Evolutionary conservation across 2,329 filamentous ascomycete genomes (phyloP), one percentile per base, ranked within the genome.

Genomic region (Cercospora nicotianae): DNA sequence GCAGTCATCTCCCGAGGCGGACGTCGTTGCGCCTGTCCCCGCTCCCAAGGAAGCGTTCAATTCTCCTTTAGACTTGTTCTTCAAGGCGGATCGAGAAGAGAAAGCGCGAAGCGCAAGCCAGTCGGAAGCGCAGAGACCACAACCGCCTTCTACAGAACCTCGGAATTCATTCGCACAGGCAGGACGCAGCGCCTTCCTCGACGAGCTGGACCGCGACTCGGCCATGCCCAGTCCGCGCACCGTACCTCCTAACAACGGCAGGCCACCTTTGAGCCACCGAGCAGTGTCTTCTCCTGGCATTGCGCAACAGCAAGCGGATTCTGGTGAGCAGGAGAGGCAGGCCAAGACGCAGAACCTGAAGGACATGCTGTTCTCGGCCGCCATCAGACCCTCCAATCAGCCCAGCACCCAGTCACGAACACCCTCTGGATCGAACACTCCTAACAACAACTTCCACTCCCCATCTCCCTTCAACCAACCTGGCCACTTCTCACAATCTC

Each of bases 51-150:
- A 79, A 28, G 72, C 73, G n/a, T 78, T 84, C 65, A 87, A 92
- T 69, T 96, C 93, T 10, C 93, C 94, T 0, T 84, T 98, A 4
- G 94, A 98, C 75, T 86, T 96, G 70, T 90, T 98, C 77, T 98
- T 98, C 83, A 90, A 90, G 69, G 93, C 93, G 36, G 91, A 97
- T 73, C 87, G 91, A 60, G 90, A 91, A 69, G 91, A 95, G 79
- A 84, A 85, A 68, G 85, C 85, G 57, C 83, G 83, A 28, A 84
- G 85, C 67, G 83, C 83, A 20, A 88, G 85, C 72, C 79, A 80
- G 9, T 82, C 84, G 4, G 83, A 64, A 26, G 79, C 81, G 48
- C 63, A 68, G 48, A 77, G 79, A 18, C 76, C 78, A 51, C 75
- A 71, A 68, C 76, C 69, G 67, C 76, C 70, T 16, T 67, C 71